Percentiles rank a stretch among this genome's conserved stretches.
Conservation (phyloP, 2,329 filamentous ascomycete species). For the Basipetospora chlamydospora region DNA sequence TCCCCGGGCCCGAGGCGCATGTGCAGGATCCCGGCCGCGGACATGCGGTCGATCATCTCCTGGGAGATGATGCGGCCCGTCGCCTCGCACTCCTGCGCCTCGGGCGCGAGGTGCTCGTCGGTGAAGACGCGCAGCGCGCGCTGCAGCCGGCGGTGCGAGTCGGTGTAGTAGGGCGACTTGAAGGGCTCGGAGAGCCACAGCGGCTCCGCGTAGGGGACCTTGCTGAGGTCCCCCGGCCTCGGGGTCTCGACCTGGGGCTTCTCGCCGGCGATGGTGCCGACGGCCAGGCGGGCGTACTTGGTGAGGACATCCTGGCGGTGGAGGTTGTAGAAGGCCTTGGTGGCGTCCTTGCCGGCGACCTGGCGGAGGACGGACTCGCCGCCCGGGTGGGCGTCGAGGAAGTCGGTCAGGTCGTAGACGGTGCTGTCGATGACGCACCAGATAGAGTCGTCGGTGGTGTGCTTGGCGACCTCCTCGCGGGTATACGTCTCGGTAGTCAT, state of each 20-base stretch:
- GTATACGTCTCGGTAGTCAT: conserved; percentile 34
- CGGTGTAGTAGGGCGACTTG: conserved; percentile 67
- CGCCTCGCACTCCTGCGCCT: conserved; percentile 62
- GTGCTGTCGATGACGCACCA: conserved; percentile 80
- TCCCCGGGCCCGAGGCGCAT: conserved; percentile 76
- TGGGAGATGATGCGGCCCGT: conserved; percentile 58
- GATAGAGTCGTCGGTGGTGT: conserved; percentile 60
- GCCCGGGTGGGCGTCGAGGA: conserved; percentile 72
- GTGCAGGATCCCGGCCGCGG: conserved; percentile 56
- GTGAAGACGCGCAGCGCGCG: conserved; percentile 59
- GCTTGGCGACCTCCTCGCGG: conserved; percentile 55
- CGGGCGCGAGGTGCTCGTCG: conserved; percentile 55
- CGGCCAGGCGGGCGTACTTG: conserved; percentile 60
- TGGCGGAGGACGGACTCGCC: conserved; percentile 68
- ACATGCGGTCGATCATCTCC: conserved; percentile 65
- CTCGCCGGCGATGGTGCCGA: conserved; percentile 65
- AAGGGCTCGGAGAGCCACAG: conserved; percentile 68
- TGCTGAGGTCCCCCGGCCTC: conserved; percentile 55
- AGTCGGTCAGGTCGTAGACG: conserved; percentile 78
- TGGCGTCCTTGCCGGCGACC: conserved; percentile 70
- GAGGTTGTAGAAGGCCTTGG: conserved; percentile 76
- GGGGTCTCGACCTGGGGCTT: conserved; percentile 57
- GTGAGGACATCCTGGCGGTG: conserved; percentile 80
- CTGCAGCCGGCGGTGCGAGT: conserved; percentile 55
- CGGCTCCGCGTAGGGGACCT: conserved; percentile 73